Percentiles rank a stretch among this genome's conserved stretches.
Conservation (phyloP, 116 monocot genomes). For the Cymodocea nodosa region DNA sequence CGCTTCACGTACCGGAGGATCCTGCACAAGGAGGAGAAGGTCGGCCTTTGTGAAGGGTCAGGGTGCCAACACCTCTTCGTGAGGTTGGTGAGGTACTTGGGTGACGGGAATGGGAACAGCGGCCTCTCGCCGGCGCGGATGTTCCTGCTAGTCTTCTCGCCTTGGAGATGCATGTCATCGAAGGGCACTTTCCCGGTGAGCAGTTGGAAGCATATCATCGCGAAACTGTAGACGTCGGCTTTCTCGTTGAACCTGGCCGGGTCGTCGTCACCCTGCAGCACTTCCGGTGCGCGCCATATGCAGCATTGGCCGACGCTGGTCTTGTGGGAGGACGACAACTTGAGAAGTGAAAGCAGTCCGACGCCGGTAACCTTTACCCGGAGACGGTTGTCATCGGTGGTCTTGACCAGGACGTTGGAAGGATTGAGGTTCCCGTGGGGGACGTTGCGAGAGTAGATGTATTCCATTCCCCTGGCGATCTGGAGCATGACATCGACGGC, state of each 20-base stretch:
- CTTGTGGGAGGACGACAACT: conserved; percentile 11
- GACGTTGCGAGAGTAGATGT: conserved; percentile 38
- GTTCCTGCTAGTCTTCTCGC: conserved; percentile 44
- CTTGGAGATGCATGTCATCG: conserved; percentile 49
- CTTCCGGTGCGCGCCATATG: conserved; percentile 64
- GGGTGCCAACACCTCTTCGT: conserved; percentile 56
- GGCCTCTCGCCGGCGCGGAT: conserved; percentile 50
- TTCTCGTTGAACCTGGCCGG: conserved; percentile 25
- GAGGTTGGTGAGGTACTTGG: conserved; percentile 37
- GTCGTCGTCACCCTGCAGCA: conserved; percentile 32
- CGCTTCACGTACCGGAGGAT: conserved; percentile 51
- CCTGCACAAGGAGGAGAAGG: conserved; percentile 40
- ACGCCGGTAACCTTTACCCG: conserved; percentile 38
- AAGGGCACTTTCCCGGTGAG: conserved; percentile 66
- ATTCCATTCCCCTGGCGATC: conserved; percentile 75
- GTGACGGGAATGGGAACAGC: conserved; percentile 40
- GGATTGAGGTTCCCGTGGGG: conserved; percentile 63
- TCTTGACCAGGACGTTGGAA: conserved; percentile 34
- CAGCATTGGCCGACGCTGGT: conserved; percentile 15
- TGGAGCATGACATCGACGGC: conserved; percentile 63
- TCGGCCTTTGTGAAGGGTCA: conserved; percentile 35
- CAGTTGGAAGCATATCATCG: conserved; percentile 65
- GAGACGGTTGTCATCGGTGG: conserved; percentile 12
- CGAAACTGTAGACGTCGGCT: conserved; percentile 73
- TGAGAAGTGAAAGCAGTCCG: conserved; percentile 14